phyloP scores from a whole-genome alignment of 352 stramenopile species.

The Phytophthora fragariae region DNA sequence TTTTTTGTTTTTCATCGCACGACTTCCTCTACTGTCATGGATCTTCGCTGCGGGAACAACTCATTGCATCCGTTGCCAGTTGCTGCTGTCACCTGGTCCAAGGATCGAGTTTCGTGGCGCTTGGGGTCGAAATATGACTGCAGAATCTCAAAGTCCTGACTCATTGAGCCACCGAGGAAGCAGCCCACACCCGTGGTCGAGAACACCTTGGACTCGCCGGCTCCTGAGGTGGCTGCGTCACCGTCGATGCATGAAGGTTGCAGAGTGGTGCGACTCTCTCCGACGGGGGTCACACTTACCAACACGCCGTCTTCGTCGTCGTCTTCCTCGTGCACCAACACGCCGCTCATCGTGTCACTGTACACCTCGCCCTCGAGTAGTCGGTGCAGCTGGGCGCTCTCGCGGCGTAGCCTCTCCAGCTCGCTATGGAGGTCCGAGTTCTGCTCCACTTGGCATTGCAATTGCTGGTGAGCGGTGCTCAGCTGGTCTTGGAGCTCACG shows the following conservation, averaged over 20 bases:
- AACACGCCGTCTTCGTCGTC: constrained; percentile 81
- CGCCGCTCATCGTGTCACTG: constrained; percentile 60
- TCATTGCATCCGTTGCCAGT: constrained; percentile 26
- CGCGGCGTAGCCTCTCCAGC: constrained; percentile 69
- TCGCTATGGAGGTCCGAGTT: constrained; percentile 80
- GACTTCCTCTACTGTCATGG: constrained; percentile 41
- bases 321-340: constrained; percentile 82
- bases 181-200: constrained; percentile 43
- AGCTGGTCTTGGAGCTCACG: constrained; percentile 79
- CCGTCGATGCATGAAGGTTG: constrained; percentile 8
- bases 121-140: constrained; percentile 77
- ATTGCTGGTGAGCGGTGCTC: constrained; percentile 65
- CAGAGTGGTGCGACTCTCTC: constrained; percentile 32
- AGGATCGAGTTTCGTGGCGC: constrained; percentile 17
- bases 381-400: constrained; percentile 61
- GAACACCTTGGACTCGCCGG: constrained; percentile 31
- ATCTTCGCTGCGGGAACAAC: constrained; percentile 18
- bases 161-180: constrained; percentile 72
- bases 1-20: constrained; percentile 34
- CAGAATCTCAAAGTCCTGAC: constrained; percentile 77
- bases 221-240: constrained; percentile 1
- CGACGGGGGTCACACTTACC: constrained; percentile 69
- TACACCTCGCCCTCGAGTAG: constrained; percentile 83
- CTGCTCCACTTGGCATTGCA: constrained; percentile 74
- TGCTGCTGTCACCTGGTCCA: background rate